Base-by-base conservation (phyloP, 2,329 filamentous ascomycete genomes). In the Colletotrichum agaves region DNA sequence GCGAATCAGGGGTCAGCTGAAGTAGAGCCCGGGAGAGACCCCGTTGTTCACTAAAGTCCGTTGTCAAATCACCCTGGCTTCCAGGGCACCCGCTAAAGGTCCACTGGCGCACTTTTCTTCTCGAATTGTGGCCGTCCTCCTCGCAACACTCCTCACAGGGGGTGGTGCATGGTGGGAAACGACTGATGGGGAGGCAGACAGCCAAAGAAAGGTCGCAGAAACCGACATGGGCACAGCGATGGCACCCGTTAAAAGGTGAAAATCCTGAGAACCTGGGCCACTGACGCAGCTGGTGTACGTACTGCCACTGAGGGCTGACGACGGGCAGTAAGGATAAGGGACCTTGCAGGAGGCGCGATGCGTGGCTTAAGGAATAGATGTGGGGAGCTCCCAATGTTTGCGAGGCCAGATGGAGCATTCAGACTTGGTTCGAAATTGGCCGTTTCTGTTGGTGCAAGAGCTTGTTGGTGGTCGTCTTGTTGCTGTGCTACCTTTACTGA, bases 71-170 rank as follows among this genome's bases (percentile, higher is more conserved):
- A 63, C 53, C 39, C 53, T 64, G 46, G 27, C 53, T 59, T n/a
- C 10, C 46, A 64, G 53, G 64, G 33, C 61, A 59, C 19, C 60
- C 60, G 39, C 53, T 49, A 47, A 43, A 67, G 64, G 53, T 21
- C 46, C 64, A 63, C 37, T 35, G 60, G 21, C 31, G 46, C 44
- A 53, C 13, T 64, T 60, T 43, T 8, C 21, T 64, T 47, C 57
- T 56, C 33, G 47, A 41, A 41, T 33, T 39, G 23, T 12, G 50
- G 58, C 19, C 33, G 50, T 37, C n/a, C 23, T 33, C 31, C 35
- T 43, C 12, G 23, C 44, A 21, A 35, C 33, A 55, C 52, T 44
- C 55, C 15, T 43, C 27, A 27, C 44, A 27, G 37, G 23, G 47
- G 46, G 11, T n/a, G n/a, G 23, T 37, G 43, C 21, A 8, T 33